Evolutionary conservation across 805 yeast species (phyloP), one percentile per base, ranked within the genome.

Genomic region (Nakazawaea siamensis): DNA sequence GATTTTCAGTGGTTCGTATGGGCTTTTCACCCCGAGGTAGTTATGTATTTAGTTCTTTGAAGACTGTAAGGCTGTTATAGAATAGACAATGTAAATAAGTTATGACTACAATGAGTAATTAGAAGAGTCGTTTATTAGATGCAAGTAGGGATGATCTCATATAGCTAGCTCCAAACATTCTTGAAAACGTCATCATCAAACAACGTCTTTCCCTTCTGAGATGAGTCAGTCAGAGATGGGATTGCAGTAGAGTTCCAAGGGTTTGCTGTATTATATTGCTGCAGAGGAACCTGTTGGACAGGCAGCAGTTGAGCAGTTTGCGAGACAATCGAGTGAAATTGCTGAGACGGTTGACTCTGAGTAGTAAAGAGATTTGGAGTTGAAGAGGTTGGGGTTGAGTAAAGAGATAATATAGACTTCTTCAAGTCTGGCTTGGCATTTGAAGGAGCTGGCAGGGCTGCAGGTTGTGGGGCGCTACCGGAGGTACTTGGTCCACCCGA

Each of bases 361-460:
- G 19, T 96, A 85, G 38, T 88, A 60, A 41, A 92, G 88, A 2
- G 95, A 84, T 58, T 85, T 85, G 31, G 31, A 16, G 30, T 27
- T 10, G 44, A 41, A n/a, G 52, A 55, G 14, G 63, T 57, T 15
- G 80, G 82, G 2, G 83, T 71, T 1, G 94, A 74, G 55, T 92
- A 92, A 35, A 92, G 67, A 17, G 97, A 86, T 40, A 92, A 60
- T 40, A 92, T 92, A 1, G 96, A 85, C 59, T 85, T 85, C 52
- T 92, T 92, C 55, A 92, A 68, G 50, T 90, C 97, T 3, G 92
- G 90, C 50, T 95, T 70, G 23, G 67, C 33, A 35, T 44, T 44
- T 29, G 43, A 33, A 27, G 40, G 43, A 16, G 30, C 41, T 37
- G 25, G 51, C 33, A 23, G 34, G 33, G 10, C 47, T 17, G 2